Evolutionary conservation across 352 stramenopile species (phyloP), one percentile per base, ranked within the genome.

Genomic region (Lagenidium giganteum): DNA sequence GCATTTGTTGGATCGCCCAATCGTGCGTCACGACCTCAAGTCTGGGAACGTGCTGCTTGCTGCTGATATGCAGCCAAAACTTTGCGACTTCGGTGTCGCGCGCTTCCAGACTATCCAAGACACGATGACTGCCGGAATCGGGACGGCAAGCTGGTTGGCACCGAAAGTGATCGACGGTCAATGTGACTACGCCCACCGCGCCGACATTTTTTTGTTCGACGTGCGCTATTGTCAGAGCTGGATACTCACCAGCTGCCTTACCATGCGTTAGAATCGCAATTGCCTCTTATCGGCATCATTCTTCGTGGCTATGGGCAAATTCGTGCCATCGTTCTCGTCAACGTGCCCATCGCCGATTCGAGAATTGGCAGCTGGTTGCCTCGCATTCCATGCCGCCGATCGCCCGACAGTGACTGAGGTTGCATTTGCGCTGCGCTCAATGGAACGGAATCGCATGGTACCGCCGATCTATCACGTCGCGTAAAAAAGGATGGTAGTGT

Each of bases 21-120:
- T 70, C 27, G 36, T 70, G 44, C 61, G 67, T 38, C 51, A 56
- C 21, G 56, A 70, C 33, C 40, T 70, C 2, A 57, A 70, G 29
- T 53, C 51, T 22, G 51, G 47, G 23, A 70, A 70, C 37, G 56
- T 70, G 18, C 48, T 70, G 21, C 41, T 70, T 32, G 43, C 47
- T 22, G 55, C 54, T 2, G 38, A 57, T 31, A 54, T 64, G 51
- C 47, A 61, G 30, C 43, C 61, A 26, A 70, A 70, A 39, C 53
- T 70, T 14, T 57, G 51, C 18, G 61, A 70, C 28, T 70, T 70
- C 29, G 61, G 61, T 13, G 58, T 34, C 14, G 60, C 61, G 8
- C 56, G n/a, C n/a, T n/a, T n/a, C n/a, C n/a, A n/a, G n/a, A n/a
- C n/a, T n/a, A n/a, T n/a, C n/a, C n/a, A n/a, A n/a, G n/a, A n/a